Percentiles rank a stretch among this genome's conserved stretches.
Evolutionary conservation across 257 asterid genomes (phyloP).

Genomic region (Linderniella brevidens): DNA sequence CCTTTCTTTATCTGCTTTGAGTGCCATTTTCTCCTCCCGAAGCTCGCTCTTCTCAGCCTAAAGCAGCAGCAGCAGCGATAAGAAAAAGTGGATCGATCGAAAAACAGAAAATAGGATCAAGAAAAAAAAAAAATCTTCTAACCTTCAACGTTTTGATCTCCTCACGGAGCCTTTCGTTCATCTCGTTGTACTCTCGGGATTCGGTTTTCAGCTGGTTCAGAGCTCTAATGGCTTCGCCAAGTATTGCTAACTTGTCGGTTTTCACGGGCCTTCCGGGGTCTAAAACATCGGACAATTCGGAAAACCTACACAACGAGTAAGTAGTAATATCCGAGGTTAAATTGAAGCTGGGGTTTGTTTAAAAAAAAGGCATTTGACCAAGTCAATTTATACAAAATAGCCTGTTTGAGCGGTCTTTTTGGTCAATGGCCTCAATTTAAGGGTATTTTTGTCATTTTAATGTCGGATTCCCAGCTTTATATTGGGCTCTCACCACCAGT

Average conservation of each 20-base stretch:
- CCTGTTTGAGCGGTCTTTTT: too few relatives aligned
- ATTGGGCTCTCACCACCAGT: too few relatives aligned
- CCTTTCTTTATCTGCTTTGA: neutral
- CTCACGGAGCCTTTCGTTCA: slow-evolving; percentile 46
- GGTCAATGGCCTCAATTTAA: too few relatives aligned
- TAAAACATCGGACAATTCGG: slow-evolving; percentile 42
- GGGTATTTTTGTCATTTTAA: too few relatives aligned
- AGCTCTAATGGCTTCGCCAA: slow-evolving; percentile 51
- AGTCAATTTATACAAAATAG: too few relatives aligned
- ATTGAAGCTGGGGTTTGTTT: neutral
- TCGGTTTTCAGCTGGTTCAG: slow-evolving; percentile 46
- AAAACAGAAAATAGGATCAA: neutral
- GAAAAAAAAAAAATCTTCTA: too few relatives aligned
- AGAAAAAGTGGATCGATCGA: neutral
- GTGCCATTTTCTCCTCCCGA: neutral
- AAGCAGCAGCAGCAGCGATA: neutral
- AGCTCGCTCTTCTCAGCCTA: slow-evolving; percentile 6
- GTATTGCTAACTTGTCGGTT: slow-evolving; percentile 62
- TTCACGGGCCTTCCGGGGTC: slow-evolving; percentile 59
- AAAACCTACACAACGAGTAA: slow-evolving; percentile 30
- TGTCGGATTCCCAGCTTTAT: too few relatives aligned
- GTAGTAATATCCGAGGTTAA: too few relatives aligned
- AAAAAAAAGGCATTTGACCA: too few relatives aligned
- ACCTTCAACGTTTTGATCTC: slow-evolving; percentile 71
- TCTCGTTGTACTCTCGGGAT: slow-evolving; percentile 31